A percentile compares a stretch with the other conserved stretches of the same genome.
phyloP scores from a whole-genome alignment of 2,329 filamentous ascomycete genomes.

The Curvularia sp. region DNA sequence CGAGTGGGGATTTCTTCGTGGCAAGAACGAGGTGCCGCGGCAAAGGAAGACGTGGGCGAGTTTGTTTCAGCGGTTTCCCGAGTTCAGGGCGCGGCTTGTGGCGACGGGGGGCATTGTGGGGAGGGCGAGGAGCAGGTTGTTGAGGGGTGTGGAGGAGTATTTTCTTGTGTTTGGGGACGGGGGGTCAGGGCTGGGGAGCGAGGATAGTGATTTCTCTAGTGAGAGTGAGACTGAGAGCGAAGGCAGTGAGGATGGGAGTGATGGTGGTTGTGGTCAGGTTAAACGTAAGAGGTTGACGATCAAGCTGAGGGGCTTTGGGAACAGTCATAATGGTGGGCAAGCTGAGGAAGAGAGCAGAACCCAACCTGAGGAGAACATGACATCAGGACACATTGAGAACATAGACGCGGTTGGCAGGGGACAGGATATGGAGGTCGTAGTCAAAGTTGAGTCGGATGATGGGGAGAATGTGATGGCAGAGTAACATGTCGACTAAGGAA shows the following conservation, averaged over 20 bases:
- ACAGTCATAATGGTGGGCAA: background rate
- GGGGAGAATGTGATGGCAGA: background rate
- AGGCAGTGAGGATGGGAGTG: no score
- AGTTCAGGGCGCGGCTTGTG: background rate
- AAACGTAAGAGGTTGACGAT: background rate
- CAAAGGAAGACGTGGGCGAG: background rate
- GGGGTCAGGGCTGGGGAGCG: background rate
- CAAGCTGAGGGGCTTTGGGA: background rate
- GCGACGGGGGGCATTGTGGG: background rate
- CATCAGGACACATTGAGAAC: background rate
- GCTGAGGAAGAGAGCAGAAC: background rate
- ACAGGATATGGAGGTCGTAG: background rate
- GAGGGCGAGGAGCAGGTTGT: background rate
- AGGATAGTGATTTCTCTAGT: background rate
- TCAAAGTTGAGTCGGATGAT: background rate
- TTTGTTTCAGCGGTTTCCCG: background rate
- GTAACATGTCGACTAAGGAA: background rate
- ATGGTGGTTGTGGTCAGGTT: background rate
- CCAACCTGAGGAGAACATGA: background rate
- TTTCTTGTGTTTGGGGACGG: background rate
- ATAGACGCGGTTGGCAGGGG: background rate
- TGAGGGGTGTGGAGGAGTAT: background rate
- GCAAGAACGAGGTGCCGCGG: background rate
- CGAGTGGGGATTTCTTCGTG: background rate
- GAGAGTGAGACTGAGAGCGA: background rate